phyloP scores from a whole-genome alignment of 2,329 filamentous ascomycete species.

The Fusarium sp. region DNA sequence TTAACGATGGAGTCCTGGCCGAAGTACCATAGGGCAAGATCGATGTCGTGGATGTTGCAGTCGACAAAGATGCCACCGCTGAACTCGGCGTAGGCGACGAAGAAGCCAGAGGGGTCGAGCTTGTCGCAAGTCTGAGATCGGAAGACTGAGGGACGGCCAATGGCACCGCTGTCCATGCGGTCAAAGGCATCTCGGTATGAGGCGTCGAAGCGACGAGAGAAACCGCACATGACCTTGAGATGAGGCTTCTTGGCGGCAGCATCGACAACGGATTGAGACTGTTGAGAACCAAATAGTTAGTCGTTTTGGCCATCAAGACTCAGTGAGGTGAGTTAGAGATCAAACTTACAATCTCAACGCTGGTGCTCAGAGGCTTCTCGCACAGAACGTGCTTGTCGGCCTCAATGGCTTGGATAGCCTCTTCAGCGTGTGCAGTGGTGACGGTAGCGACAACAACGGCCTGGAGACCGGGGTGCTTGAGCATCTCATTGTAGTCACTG shows the following conservation, averaged over 20 bases:
- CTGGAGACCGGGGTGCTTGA: conserved; percentile 49
- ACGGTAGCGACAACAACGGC: conserved; percentile 49
- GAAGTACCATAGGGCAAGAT: conserved; percentile 55
- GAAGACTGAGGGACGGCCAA: conserved; percentile 73
- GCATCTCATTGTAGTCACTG: conserved; percentile 48
- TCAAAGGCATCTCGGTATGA: conserved; percentile 74
- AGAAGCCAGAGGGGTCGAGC: conserved; percentile 76
- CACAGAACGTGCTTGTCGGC: conserved; percentile 49
- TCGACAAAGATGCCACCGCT: conserved; percentile 80
- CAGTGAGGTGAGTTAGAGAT: background rate
- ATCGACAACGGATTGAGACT: conserved; percentile 74
- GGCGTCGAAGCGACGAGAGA: conserved; percentile 69
- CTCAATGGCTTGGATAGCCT: conserved; percentile 49
- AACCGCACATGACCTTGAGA: conserved; percentile 72
- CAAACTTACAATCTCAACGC: conserved; percentile 67
- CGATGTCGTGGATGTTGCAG: conserved; percentile 79
- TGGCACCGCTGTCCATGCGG: conserved; percentile 67
- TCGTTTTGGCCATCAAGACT: background rate
- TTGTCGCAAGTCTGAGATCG: conserved; percentile 79
- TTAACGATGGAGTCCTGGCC: conserved; percentile 53
- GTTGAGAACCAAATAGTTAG: conserved; percentile 9
- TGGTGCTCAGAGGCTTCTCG: conserved; percentile 49
- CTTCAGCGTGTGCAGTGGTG: conserved; percentile 48
- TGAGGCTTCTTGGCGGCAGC: conserved; percentile 69
- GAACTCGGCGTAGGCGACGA: conserved; percentile 76